Evolutionary conservation across 139 green algal genomes (phyloP).

Genomic region (Closterium sp.): DNA sequence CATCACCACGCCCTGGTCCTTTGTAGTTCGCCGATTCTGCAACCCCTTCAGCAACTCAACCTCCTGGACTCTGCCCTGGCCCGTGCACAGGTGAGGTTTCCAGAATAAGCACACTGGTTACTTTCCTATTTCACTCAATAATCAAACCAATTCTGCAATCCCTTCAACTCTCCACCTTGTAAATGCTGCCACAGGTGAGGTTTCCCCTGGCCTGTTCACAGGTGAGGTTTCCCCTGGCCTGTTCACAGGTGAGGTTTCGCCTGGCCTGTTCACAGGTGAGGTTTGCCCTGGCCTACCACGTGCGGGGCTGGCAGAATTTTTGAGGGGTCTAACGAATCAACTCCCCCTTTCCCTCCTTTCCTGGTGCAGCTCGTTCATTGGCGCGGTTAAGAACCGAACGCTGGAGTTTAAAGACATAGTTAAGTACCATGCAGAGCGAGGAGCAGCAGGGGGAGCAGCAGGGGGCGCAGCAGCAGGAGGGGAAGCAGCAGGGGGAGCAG

Average conservation of each 20-base stretch:
- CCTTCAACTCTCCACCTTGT: too few relatives aligned
- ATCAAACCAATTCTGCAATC: too few relatives aligned
- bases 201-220: too few relatives aligned
- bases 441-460: background rate
- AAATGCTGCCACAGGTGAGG: too few relatives aligned
- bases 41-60: too few relatives aligned
- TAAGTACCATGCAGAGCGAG: background rate
- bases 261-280: background rate
- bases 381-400: background rate
- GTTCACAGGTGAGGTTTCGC: background rate
- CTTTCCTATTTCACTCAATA: too few relatives aligned
- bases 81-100: too few relatives aligned
- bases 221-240: background rate
- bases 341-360: background rate
- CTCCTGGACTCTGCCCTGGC: too few relatives aligned
- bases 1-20: background rate
- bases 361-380: background rate
- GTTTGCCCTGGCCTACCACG: background rate
- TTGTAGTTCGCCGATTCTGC: too few relatives aligned
- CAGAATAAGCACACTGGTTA: too few relatives aligned
- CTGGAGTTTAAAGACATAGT: background rate
- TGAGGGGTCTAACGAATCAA: too few relatives aligned
- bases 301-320: too few relatives aligned
- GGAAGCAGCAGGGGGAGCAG: background rate
- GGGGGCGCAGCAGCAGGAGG: background rate